Evolutionary conservation across 2,329 filamentous ascomycete genomes (phyloP).

Genomic region (Thielaviopsis cerberus): DNA sequence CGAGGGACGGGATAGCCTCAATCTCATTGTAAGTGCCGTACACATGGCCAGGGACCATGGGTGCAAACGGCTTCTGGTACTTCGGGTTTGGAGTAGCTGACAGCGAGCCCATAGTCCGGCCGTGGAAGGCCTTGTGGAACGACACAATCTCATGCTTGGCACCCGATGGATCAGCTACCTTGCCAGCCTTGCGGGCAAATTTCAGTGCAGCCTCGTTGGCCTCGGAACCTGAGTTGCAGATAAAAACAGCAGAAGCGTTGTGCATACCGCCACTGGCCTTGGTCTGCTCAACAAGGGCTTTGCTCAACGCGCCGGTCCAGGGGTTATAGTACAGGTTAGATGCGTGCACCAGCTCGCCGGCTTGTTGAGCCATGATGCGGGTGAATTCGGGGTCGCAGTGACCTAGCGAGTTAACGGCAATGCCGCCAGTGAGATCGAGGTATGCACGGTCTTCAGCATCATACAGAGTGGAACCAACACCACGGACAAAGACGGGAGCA

Average conservation of each 20-base stretch:
- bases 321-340: slow-evolving; percentile 96
- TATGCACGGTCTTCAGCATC: slow-evolving; percentile 80
- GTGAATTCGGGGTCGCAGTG: slow-evolving; percentile 71
- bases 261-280: slow-evolving; percentile 64
- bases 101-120: slow-evolving; percentile 82
- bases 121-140: slow-evolving; percentile 85
- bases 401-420: slow-evolving; percentile 83
- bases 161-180: slow-evolving; percentile 50
- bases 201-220: slow-evolving; percentile 97
- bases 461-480: slow-evolving; percentile 73
- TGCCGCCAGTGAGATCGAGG: slow-evolving; percentile 86
- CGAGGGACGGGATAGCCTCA: slow-evolving; percentile 46
- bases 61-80: slow-evolving; percentile 85
- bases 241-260: slow-evolving; percentile 61
- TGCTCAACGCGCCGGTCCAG: slow-evolving; percentile 79
- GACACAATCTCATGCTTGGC: slow-evolving; percentile 71
- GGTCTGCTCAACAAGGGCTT: slow-evolving; percentile 69
- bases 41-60: slow-evolving; percentile 85
- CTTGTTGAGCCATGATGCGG: slow-evolving; percentile 59
- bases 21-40: slow-evolving; percentile 78
- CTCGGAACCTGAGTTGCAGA: slow-evolving; percentile 92
- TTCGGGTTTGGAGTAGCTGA: slow-evolving; percentile 97
- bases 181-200: slow-evolving; percentile 82
- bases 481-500: slow-evolving; percentile 72
- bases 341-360: slow-evolving; percentile 66